These are phyloP conservation scores for Diplocarpon mali DNA, from an alignment of 2,329 filamentous ascomycete species.

Conservation along the genomic window DNA sequence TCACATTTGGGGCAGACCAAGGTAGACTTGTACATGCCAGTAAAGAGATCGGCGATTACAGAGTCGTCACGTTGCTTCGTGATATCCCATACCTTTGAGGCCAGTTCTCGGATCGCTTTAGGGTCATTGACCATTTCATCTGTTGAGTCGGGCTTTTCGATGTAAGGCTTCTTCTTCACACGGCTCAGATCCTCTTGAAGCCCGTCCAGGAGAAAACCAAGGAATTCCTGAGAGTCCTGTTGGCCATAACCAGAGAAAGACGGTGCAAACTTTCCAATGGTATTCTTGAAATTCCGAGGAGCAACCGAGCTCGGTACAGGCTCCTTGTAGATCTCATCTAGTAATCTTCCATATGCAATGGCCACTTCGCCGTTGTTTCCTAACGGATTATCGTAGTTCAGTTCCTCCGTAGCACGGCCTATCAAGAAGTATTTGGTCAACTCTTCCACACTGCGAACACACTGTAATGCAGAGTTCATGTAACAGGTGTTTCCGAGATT, in stretches of 20 bases:
- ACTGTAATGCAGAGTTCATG: conserved; percentile 97
- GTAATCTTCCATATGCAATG: conserved; percentile 65
- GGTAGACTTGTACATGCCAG: conserved; percentile 96
- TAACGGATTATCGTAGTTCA: conserved; percentile 78
- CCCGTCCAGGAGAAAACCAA: conserved; percentile 88
- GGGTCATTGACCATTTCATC: conserved; percentile 87
- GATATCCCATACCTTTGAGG: conserved; percentile 81
- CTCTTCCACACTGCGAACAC: conserved; percentile 86
- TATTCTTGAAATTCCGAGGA: conserved; percentile 72
- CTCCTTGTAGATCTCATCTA: conserved; percentile 69
- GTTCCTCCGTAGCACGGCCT: conserved; percentile 62
- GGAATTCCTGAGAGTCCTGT: conserved; percentile 94
- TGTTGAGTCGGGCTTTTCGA: conserved; percentile 94
- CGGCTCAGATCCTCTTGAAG: conserved; percentile 92
- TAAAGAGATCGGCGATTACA: conserved; percentile 89
- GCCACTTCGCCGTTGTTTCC: conserved; percentile 81
- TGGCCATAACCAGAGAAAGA: conserved; percentile 91
- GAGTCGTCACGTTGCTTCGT: conserved; percentile 90
- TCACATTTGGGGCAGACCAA: conserved; percentile 82
- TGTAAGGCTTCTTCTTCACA: conserved; percentile 91
- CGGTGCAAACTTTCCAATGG: conserved; percentile 69
- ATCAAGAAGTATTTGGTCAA: conserved; percentile 82
- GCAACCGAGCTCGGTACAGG: conserved; percentile 55
- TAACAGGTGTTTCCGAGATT: conserved; percentile 98
- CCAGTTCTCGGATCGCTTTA: conserved; percentile 71